Base-by-base conservation (phyloP, 306 rosid genomes). In the Prunus dulcis region DNA sequence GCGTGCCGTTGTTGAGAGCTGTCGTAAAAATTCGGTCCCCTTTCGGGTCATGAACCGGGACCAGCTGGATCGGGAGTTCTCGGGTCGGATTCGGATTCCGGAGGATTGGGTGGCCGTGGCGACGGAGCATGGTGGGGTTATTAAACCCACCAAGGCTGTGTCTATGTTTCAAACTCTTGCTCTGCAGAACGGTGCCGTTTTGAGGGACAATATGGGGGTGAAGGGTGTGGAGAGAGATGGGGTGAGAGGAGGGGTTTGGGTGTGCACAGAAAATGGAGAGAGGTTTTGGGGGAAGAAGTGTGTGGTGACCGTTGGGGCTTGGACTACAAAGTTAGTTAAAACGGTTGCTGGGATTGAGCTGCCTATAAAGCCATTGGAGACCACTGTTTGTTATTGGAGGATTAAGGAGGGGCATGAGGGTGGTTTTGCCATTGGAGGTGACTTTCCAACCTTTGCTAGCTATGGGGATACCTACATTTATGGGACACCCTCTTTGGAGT, bases 141-240 rank as follows among this genome's bases (percentile, higher is more conserved):
- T 95, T 23, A 90, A 91, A 82, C 91, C 99, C n/a, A 85, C 97
- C 1, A 95, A 95, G 70, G 99, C 99, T 0, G 96, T 91, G 1
- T 81, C 90, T n/a, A 89, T 95, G 99, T 89, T 83, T 71, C 99
- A 95, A 38, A 69, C 90, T 0, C 86, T 95, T 0, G 99, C 99
- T 0, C 27, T 58, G 27, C 82, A 79, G 9, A 67, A 90, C 41
- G 91, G 97, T 5, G 93, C 97, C 9, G 88, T 86, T 5, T 30
- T 95, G 3, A 84, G 49, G 78, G 99, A 95, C 79, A 83, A 87
- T 72, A 5, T 76, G 1, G 86, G 91, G 72, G 97, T 92, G 9
- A 52, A 7, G 1, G 90, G 85, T 19, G 82, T 92, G 0, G 80
- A 83, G 78, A 86, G 76, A 64, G 80, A 78, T 1, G n/a, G 30